phyloP scores from a whole-genome alignment of 208 protist genomes.

The Leishmania tropica region DNA sequence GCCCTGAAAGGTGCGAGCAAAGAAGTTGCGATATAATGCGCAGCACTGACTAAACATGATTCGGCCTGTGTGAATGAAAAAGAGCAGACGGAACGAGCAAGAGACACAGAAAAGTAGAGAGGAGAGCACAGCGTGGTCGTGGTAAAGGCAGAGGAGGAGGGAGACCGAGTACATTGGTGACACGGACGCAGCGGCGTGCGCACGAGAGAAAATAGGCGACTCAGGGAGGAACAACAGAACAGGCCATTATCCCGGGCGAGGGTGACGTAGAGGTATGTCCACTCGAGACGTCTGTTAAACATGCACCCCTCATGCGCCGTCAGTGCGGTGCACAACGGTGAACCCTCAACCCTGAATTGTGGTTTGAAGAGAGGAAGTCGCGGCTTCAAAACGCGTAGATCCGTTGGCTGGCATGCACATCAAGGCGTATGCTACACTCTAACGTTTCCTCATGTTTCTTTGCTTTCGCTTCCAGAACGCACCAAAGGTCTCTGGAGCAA shows the following conservation, averaged over 20 bases:
- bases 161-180: not conserved
- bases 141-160: not conserved
- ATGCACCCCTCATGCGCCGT: not conserved
- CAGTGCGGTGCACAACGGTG: too few relatives aligned
- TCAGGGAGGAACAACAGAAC: not conserved
- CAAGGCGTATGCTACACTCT: not conserved
- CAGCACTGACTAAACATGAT: constrained; percentile 30
- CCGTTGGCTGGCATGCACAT: not conserved
- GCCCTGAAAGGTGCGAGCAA: constrained; percentile 72
- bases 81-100: not conserved
- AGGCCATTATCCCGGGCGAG: not conserved
- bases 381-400: not conserved
- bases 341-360: not conserved
- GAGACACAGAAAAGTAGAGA: not conserved
- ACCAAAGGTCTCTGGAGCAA: not conserved
- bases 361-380: not conserved
- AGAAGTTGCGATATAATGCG: constrained; percentile 56
- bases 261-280: not conserved
- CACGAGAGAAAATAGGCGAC: not conserved
- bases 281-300: not conserved
- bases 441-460: not conserved
- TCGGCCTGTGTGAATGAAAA: not conserved
- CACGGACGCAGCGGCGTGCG: not conserved
- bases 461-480: not conserved
- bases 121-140: not conserved